Evolutionary conservation across 108 stramenopile species (phyloP).

Genomic region (Nannochloropsis gaditana): DNA sequence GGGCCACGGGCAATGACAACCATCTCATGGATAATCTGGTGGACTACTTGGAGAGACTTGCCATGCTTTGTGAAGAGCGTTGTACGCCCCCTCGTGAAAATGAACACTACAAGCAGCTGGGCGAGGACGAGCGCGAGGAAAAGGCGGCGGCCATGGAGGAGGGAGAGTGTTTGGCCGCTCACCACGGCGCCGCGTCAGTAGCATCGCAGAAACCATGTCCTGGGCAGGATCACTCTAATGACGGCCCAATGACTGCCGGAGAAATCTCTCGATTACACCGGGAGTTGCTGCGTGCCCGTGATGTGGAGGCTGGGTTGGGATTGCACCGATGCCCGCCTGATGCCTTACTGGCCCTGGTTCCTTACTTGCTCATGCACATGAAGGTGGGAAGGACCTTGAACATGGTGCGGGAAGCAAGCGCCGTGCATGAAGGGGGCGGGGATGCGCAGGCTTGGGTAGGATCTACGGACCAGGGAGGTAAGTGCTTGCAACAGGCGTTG

Average conservation of each 20-base stretch:
- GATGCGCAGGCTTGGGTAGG: neutral
- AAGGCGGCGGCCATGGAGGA: constrained; percentile 23
- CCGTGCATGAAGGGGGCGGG: constrained; percentile 21
- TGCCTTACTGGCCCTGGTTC: neutral
- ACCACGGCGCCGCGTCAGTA: constrained; percentile 18
- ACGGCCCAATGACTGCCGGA: constrained; percentile 19
- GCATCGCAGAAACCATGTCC: constrained; percentile 23
- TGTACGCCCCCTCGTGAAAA: neutral
- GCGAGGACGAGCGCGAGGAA: neutral
- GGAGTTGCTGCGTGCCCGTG: neutral
- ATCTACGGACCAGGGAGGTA: neutral
- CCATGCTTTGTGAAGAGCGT: neutral
- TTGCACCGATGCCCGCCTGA: neutral
- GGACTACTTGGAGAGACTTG: neutral
- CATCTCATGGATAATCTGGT: neutral
- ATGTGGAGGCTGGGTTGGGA: neutral
- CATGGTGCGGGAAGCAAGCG: neutral
- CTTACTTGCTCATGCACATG: constrained; percentile 34
- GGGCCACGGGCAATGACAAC: too few relatives aligned
- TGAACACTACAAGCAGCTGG: neutral
- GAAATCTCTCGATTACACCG: neutral
- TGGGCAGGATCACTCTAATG: constrained; percentile 27
- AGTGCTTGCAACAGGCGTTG: neutral
- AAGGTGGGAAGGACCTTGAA: neutral
- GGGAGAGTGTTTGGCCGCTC: constrained; percentile 3